phyloP scores from a whole-genome alignment of 495 filamentous ascomycete genomes.

The Gamarada debralockiae region DNA sequence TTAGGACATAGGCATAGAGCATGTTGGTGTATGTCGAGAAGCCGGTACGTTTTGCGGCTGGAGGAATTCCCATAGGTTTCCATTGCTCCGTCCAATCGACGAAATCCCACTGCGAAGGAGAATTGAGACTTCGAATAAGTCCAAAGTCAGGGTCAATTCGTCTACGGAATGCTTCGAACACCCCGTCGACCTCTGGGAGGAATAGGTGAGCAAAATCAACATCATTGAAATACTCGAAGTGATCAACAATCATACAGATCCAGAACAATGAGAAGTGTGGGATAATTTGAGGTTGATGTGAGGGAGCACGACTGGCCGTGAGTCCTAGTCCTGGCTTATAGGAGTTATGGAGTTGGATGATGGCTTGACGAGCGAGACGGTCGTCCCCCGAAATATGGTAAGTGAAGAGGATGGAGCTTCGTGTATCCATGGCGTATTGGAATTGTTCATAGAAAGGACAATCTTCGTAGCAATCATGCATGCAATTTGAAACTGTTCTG shows the following conservation, averaged over 20 bases:
- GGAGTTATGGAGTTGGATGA: slow-evolving; percentile 32
- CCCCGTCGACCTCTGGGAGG: slow-evolving; percentile 30
- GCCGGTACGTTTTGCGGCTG: slow-evolving; percentile 30
- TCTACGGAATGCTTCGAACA: slow-evolving; percentile 32
- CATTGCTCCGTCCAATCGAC: slow-evolving; percentile 37
- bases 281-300: slow-evolving; percentile 35
- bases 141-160: slow-evolving; percentile 24
- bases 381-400: slow-evolving; percentile 37
- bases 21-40: slow-evolving; percentile 35
- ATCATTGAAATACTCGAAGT: slow-evolving; percentile 32
- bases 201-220: slow-evolving; percentile 24
- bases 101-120: slow-evolving; percentile 30
- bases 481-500: slow-evolving; percentile 33
- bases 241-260: slow-evolving; percentile 33
- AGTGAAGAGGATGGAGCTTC: slow-evolving; percentile 32
- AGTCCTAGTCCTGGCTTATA: slow-evolving; percentile 11
- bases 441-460: slow-evolving; percentile 39
- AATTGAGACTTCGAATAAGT: slow-evolving; percentile 14
- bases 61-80: slow-evolving; percentile 27
- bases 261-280: slow-evolving; percentile 35
- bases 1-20: slow-evolving; percentile 33
- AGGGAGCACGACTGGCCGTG: slow-evolving; percentile 30
- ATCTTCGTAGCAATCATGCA: slow-evolving; percentile 38
- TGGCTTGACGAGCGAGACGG: slow-evolving; percentile 33
- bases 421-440: slow-evolving; percentile 32